phyloP scores from a whole-genome alignment of 2,329 filamentous ascomycete genomes.

The Colletotrichum salicis region DNA sequence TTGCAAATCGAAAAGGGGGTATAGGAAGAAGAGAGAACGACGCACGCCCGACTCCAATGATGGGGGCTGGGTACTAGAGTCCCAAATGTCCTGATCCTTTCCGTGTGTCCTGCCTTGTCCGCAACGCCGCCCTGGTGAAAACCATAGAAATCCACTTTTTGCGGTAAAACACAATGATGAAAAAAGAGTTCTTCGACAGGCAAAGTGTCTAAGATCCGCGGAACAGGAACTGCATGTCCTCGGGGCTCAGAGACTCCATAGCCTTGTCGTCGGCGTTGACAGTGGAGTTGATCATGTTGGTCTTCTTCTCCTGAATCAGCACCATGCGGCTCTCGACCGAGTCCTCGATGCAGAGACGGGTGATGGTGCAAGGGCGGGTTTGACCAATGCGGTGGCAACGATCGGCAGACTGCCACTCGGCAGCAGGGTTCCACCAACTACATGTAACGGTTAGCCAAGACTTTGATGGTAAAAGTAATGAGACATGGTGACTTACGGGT shows the following conservation, averaged over 20 bases:
- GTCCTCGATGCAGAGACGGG: conserved; percentile 94
- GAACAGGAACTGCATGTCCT: conserved; percentile 98
- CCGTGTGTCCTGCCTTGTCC: background rate
- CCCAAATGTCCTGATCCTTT: background rate
- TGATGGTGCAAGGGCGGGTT: conserved; percentile 92
- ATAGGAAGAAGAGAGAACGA: conserved; percentile 5
- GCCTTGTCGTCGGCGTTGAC: conserved; percentile 93
- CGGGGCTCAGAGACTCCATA: conserved; percentile 88
- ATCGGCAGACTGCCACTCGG: conserved; percentile 98
- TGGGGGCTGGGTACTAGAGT: background rate
- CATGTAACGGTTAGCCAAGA: conserved; percentile 39
- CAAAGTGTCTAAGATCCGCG: conserved; percentile 63
- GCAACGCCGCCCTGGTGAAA: conserved; percentile 3
- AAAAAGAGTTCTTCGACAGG: background rate
- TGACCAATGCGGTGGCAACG: conserved; percentile 95
- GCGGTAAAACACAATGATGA: background rate
- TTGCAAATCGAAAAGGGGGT: conserved; percentile 3
- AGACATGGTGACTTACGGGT: conserved; percentile 75
- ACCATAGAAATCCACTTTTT: background rate
- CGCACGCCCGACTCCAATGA: conserved; percentile 14
- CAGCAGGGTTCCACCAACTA: conserved; percentile 99
- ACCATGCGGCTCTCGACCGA: conserved; percentile 97
- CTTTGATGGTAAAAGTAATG: background rate
- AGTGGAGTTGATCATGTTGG: conserved; percentile 96
- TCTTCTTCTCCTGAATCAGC: conserved; percentile 96